Evolutionary conservation across 805 yeast species (phyloP).

Genomic region (Barnettozyma vustinii): DNA sequence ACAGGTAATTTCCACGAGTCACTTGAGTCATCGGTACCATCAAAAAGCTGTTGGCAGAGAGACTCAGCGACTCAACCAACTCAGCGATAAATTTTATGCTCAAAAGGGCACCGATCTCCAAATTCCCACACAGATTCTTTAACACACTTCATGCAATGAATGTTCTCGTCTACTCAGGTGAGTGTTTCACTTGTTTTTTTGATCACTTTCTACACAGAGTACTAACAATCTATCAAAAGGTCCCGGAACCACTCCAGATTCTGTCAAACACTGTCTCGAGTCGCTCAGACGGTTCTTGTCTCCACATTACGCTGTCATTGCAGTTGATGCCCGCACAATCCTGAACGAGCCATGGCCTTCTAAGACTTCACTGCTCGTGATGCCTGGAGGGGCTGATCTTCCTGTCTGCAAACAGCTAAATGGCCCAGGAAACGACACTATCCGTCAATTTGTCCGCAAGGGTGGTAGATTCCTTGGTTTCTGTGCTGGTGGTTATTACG

Average conservation of each 20-base stretch:
- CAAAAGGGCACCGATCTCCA: background rate
- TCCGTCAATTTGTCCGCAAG: slow-evolving; percentile 55
- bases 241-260: slow-evolving; percentile 83
- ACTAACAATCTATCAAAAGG: slow-evolving; percentile 28
- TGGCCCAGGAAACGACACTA: slow-evolving; percentile 59
- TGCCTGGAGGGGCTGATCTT: slow-evolving; percentile 97
- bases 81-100: background rate
- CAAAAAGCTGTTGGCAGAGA: background rate
- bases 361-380: slow-evolving; percentile 71
- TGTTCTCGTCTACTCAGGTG: slow-evolving; percentile 63
- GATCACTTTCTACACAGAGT: too few species aligned
- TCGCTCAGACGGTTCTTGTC: slow-evolving; percentile 70
- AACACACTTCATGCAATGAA: slow-evolving; percentile 42
- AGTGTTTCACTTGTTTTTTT: slow-evolving; percentile 4
- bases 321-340: slow-evolving; percentile 58
- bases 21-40: background rate
- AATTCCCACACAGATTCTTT: background rate
- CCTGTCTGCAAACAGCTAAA: slow-evolving; percentile 74
- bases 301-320: slow-evolving; percentile 82
- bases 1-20: slow-evolving; percentile 4
- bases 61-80: background rate
- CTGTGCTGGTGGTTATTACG: slow-evolving; percentile 95
- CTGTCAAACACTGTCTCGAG: slow-evolving; percentile 79
- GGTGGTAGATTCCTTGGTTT: slow-evolving; percentile 88
- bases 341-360: slow-evolving; percentile 83